Base-by-base conservation (phyloP, 1,284 basidiomycete species). In the Inonotus obliquus region DNA sequence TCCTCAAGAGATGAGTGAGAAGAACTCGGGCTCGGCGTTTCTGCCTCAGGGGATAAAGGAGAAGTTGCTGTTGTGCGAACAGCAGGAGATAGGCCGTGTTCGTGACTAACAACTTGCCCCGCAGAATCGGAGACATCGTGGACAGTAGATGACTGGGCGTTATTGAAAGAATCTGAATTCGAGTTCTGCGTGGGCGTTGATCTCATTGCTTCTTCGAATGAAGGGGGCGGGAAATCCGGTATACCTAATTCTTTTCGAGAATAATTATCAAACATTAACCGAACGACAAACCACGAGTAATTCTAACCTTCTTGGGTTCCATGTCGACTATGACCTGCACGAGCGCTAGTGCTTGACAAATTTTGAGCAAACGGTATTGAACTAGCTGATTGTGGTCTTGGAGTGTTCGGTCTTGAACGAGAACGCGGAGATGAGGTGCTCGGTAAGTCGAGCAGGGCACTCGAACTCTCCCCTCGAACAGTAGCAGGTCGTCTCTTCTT, bases 401-500 rank as follows among this genome's bases (percentile, higher is more conserved):
- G 29, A 9, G 54, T 39, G n/a, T 17, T 11, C 7, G 41, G 54
- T 14, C 41, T 55, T 25, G 54, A 55, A 19, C 19, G 54, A 5
- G 37, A 39, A 2, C 6, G 17, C 14, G 32, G 14, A 5, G 44
- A 11, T 11, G 47, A 58, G 11, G 39, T 19, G 10, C 44, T 23
- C 14, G 47, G 45, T 27, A 39, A n/a, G 11, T 53, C 56, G 27
- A 59, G 41, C 1, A 27, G 48, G 9, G 38, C 10, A 27, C 37
- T 47, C 35, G 35, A 19, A 13, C 27, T 45, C 37, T 41, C 54
- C 10, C 17, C 25, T 53, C 39, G 14, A 37, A 35, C 37, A 32
- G 25, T 35, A 11, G 41, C 55, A 19, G 54, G 41, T 27, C 53
- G 60, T 48, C 51, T 55, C 54, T 57, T 57, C 72, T 81, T 83